Evolutionary conservation across 345 rosid species (phyloP), one percentile per base, ranked within the genome.

Genomic region (Eucalyptus polybractea): DNA sequence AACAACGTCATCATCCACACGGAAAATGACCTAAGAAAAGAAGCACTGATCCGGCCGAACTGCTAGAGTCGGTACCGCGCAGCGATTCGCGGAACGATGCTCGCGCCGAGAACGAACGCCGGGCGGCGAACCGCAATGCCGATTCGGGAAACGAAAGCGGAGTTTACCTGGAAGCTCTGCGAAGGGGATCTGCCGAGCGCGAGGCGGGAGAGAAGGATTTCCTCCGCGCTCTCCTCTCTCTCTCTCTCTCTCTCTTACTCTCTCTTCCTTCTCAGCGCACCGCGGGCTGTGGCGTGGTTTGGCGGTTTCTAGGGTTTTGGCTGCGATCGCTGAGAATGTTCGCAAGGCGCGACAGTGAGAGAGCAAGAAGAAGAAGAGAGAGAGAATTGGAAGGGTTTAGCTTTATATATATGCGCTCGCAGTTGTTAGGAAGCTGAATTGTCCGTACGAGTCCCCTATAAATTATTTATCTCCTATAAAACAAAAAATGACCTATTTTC

Each of bases 261-360:
- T 15, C 72, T 56, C 15, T 37, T 54, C 7, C 58, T 89, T 91
- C 91, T 89, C 92, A 72, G 88, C 88, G 69, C 53, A 45, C 15
- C 24, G 29, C 83, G 83, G 83, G 47, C 83, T 21, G 83, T 42
- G 69, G n/a, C 58, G 85, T 33, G 13, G 86, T 85, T 88, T 87
- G 92, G 93, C 89, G 91, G 51, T 90, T 54, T 89, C 93, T 95
- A 94, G 97, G 97, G 96, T 95, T 95, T 90, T 62, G 72, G 89
- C 54, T 45, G 86, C 86, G 80, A 50, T 88, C 80, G 15, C 80
- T 7, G 31, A 15, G 86, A 72, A 80, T 6, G 81, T 50, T 80
- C 86, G 31, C 40, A 37, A 53, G 69, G 49, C 72, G 88, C 47
- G 29, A 76, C 85, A 40, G 85, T 22, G 47, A 40, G 37, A 69